These are phyloP conservation scores for Ricinus communis DNA, from an alignment of 345 rosid genomes.

Conservation along the genomic window DNA sequence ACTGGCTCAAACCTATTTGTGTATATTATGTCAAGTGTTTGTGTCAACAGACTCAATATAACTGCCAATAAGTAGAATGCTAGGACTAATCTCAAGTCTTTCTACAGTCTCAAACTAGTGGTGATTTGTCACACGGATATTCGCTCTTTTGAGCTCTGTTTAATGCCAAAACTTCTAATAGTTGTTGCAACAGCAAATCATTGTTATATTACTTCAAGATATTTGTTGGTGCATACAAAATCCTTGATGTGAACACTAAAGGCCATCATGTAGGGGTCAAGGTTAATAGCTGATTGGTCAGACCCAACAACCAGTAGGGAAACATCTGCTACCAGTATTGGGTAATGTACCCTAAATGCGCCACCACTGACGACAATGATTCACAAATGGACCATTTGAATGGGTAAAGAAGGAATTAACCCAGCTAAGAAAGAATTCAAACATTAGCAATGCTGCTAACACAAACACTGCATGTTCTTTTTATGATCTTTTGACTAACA, in stretches of 20 bases:
- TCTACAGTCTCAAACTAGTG: neutral
- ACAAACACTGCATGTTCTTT: neutral
- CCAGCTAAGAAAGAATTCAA: neutral
- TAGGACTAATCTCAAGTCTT: neutral
- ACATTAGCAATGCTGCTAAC: neutral
- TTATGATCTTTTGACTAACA: neutral
- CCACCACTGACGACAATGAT: neutral
- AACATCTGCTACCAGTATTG: neutral
- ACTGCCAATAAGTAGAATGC: neutral
- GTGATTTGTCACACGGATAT: neutral
- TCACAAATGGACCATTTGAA: neutral
- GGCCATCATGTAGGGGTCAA: too few species aligned
- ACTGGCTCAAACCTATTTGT: neutral
- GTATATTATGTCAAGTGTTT: neutral
- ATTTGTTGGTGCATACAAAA: neutral
- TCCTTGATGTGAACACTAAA: neutral
- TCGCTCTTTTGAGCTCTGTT: neutral
- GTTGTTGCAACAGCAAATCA: neutral
- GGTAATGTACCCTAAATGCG: neutral
- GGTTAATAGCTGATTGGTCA: neutral
- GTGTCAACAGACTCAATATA: too few species aligned
- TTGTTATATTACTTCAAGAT: neutral
- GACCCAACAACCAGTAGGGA: neutral
- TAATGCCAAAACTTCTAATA: neutral
- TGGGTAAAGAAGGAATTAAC: neutral